Conservation (phyloP, 768 basidiomycete species). For the Lyophyllum semitale region DNA sequence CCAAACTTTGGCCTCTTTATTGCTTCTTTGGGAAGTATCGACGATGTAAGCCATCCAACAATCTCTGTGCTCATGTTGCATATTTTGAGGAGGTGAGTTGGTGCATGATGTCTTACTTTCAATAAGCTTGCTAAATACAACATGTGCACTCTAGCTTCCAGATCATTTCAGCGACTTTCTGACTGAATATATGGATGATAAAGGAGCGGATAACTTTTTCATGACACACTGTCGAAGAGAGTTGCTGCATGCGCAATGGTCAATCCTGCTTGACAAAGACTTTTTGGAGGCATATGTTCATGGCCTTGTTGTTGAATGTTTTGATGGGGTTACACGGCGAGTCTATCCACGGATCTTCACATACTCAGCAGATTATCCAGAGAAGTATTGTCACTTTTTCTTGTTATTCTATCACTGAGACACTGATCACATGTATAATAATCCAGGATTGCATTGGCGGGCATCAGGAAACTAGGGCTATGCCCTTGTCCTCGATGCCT, state of each 20-base stretch:
- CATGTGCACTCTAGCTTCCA: neutral
- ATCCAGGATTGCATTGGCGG: no score
- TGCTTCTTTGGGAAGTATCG: conserved; percentile 36
- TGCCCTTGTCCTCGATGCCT: no score
- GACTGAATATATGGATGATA: neutral
- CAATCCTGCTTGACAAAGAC: no score
- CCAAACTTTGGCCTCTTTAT: no score
- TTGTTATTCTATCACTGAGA: neutral
- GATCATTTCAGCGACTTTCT: conserved; percentile 6
- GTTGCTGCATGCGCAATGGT: conserved; percentile 25
- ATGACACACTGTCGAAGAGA: conserved; percentile 24
- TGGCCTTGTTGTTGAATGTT: no score
- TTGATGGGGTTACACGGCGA: conserved; percentile 23
- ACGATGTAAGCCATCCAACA: conserved; percentile 18
- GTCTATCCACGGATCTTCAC: conserved; percentile 28
- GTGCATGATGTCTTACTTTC: neutral
- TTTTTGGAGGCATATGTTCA: no score
- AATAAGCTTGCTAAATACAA: neutral
- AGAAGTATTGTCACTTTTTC: conserved; percentile 29
- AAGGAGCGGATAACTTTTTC: neutral
- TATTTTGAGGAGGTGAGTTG: conserved; percentile 27
- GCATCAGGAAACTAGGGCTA: conserved; percentile 11
- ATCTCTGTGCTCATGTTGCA: conserved; percentile 27
- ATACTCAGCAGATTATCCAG: conserved; percentile 33
- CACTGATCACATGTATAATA: neutral